Conservation (phyloP, 2,329 filamentous ascomycete genomes). For the Ophiostoma himal-ulmi region DNA sequence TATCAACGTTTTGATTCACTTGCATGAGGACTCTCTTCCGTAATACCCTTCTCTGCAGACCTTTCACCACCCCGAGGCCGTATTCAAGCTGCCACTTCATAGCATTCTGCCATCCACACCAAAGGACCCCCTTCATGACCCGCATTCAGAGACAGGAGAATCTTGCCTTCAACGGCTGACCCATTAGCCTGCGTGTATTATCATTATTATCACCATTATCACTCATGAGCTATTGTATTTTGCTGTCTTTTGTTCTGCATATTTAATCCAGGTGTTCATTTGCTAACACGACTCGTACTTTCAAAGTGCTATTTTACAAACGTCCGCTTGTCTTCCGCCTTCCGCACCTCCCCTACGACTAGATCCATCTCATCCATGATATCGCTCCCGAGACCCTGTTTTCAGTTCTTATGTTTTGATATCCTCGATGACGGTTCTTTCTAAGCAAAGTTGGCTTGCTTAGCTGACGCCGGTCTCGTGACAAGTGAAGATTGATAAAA, state of each 20-base stretch:
- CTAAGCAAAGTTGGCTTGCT: neutral
- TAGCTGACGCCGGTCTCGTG: neutral
- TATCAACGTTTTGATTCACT: neutral
- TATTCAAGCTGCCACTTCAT: neutral
- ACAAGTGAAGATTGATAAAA: neutral
- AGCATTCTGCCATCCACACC: neutral
- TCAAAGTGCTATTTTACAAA: neutral
- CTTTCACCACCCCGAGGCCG: neutral
- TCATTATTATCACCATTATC: neutral
- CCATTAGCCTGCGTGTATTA: neutral
- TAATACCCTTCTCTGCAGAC: neutral
- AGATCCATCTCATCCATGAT: neutral
- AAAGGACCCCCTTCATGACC: slow-evolving; percentile 15
- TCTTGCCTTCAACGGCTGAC: slow-evolving; percentile 19
- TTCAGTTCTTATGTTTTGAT: neutral
- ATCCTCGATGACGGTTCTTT: neutral
- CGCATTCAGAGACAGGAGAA: slow-evolving; percentile 17
- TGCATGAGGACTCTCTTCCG: neutral
- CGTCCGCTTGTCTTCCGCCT: neutral
- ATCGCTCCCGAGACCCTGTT: neutral
- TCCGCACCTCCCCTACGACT: slow-evolving; percentile 6
- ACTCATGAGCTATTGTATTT: neutral
- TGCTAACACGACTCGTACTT: neutral
- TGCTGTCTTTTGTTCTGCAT: neutral
- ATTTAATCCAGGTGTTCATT: neutral